A percentile compares a stretch with the other conserved stretches of the same genome.
Evolutionary conservation across 2,329 filamentous ascomycete genomes (phyloP).

Genomic region (Cercospora brassicicola): DNA sequence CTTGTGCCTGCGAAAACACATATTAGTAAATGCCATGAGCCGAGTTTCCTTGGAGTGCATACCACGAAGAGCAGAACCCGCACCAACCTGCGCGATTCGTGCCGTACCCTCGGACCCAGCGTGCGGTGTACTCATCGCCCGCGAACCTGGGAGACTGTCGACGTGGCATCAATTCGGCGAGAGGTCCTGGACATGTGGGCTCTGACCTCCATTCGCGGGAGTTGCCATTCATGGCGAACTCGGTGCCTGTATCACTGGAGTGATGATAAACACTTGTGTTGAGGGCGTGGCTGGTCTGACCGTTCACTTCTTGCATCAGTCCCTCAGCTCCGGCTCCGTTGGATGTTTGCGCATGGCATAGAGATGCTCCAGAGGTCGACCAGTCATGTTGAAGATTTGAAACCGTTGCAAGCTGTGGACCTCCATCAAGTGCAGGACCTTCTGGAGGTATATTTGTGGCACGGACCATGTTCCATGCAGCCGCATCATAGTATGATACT

Average conservation of each 20-base stretch:
- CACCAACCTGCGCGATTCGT: constrained; percentile 91
- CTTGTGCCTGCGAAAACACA: constrained; percentile 53
- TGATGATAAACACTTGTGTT: background rate
- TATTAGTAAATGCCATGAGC: background rate
- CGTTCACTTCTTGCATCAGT: background rate
- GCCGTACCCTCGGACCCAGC: constrained; percentile 80
- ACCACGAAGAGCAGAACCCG: constrained; percentile 83
- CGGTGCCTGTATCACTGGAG: background rate
- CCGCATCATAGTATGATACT: background rate
- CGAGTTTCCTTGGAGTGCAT: background rate
- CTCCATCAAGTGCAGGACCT: background rate
- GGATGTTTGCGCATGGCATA: background rate
- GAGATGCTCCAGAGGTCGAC: background rate
- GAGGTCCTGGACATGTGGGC: constrained; percentile 3
- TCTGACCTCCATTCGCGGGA: background rate
- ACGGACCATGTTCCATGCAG: background rate
- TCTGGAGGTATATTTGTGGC: background rate
- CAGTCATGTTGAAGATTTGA: background rate
- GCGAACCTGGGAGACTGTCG: constrained; percentile 59
- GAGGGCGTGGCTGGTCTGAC: background rate
- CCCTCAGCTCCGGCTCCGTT: background rate
- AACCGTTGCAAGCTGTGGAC: background rate
- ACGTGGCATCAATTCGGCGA: constrained; percentile 15
- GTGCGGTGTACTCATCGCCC: constrained; percentile 78
- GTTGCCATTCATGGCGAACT: background rate